These are phyloP conservation scores for Erucastrum elatum DNA, from an alignment of 345 rosid genomes.

Conservation along the genomic window DNA sequence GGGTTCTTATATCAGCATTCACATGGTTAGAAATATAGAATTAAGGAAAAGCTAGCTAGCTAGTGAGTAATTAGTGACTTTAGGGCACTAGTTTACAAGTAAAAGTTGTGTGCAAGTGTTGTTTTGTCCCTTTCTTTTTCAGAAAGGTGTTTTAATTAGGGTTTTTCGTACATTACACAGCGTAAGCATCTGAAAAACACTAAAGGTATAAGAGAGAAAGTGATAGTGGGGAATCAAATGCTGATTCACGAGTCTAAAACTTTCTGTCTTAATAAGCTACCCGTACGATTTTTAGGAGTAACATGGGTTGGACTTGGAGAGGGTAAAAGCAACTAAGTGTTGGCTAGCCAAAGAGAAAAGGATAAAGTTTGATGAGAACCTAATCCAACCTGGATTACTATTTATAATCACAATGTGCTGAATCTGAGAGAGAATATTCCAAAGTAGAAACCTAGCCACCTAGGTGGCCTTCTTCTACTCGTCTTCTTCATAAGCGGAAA, in stretches of 20 bases:
- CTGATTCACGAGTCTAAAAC: constrained; percentile 33
- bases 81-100: constrained; percentile 28
- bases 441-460: constrained; percentile 17
- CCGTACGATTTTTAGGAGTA: constrained; percentile 39
- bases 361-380: constrained; percentile 32
- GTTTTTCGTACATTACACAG: constrained; percentile 22
- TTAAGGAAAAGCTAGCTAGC: constrained; percentile 27
- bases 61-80: constrained; percentile 22
- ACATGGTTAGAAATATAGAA: constrained; percentile 27
- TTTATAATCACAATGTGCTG: constrained; percentile 23
- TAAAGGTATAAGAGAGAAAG: constrained; percentile 19
- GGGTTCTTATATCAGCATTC: constrained; percentile 10
- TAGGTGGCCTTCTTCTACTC: constrained; percentile 19
- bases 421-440: constrained; percentile 32
- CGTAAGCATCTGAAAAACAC: constrained; percentile 37
- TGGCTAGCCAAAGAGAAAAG: constrained; percentile 34
- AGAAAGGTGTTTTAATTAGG: constrained; percentile 25
- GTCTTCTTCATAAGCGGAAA: constrained; percentile 16
- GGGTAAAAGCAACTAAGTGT: constrained; percentile 38
- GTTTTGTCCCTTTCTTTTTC: constrained; percentile 34
- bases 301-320: constrained; percentile 37
- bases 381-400: constrained; percentile 35
- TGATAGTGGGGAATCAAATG: constrained; percentile 42
- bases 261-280: constrained; percentile 38
- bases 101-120: constrained; percentile 38